A percentile compares a stretch with the other conserved stretches of the same genome.
phyloP scores from a whole-genome alignment of 345 rosid genomes.

The Eucalyptus pauciflora region DNA sequence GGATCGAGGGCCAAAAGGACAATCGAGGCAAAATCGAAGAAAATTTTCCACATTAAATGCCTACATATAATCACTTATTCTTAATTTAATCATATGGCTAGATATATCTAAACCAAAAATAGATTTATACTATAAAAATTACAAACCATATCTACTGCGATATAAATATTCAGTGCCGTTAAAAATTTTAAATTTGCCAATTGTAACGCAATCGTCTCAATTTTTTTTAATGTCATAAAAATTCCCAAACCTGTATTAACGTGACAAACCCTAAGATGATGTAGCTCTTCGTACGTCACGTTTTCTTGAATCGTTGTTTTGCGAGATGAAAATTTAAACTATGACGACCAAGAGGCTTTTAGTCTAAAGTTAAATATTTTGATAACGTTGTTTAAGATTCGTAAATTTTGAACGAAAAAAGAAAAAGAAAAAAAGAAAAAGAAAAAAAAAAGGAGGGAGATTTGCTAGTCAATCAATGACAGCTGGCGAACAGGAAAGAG shows the following conservation, averaged over 20 bases:
- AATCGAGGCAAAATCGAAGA: neutral
- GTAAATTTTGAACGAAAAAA: neutral
- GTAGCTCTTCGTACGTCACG: neutral
- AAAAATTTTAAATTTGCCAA: too few species aligned
- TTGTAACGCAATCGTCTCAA: fast-evolving
- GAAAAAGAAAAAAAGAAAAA: neutral
- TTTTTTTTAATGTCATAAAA: too few species aligned
- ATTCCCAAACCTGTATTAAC: too few species aligned
- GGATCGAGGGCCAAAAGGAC: neutral
- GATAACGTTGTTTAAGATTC: neutral
- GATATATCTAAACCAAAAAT: neutral
- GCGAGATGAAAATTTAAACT: neutral
- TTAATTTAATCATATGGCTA: neutral
- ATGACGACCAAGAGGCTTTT: neutral
- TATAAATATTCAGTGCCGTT: fast-evolving
- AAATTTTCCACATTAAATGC: neutral
- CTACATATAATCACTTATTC: neutral
- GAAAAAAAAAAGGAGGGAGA: neutral
- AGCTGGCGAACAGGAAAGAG: neutral
- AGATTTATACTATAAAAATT: too few species aligned
- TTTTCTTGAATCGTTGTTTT: neutral
- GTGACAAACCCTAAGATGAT: neutral
- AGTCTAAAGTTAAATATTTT: neutral
- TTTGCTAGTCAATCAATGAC: neutral
- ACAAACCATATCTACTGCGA: too few species aligned